Evolutionary conservation across 2,329 filamentous ascomycete species (phyloP).

Genomic region (Pestalotiopsis sp.): DNA sequence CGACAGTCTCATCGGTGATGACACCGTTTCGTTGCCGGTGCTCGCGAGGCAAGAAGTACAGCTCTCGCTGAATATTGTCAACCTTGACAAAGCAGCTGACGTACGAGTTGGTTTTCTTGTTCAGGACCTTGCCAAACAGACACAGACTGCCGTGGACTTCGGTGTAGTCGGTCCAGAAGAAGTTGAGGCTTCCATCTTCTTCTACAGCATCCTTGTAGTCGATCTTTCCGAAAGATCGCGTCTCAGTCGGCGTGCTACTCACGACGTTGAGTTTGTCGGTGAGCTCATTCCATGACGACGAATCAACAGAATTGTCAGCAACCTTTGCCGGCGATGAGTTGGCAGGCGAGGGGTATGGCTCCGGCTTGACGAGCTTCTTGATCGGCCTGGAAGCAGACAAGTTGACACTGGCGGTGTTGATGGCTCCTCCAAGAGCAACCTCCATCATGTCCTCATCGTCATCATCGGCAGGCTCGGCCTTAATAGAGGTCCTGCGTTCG

Average conservation of each 20-base stretch:
- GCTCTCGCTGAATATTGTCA: slow-evolving; percentile 89
- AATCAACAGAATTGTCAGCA: slow-evolving; percentile 66
- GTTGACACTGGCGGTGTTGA: slow-evolving; percentile 76
- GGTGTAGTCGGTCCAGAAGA: slow-evolving; percentile 97
- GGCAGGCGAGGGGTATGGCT: slow-evolving; percentile 69
- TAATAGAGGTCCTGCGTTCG: slow-evolving; percentile 66
- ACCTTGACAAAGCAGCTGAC: slow-evolving; percentile 96
- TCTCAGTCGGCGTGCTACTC: slow-evolving; percentile 70
- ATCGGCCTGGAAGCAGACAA: slow-evolving; percentile 78
- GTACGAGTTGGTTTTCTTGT: slow-evolving; percentile 78
- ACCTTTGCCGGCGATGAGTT: slow-evolving; percentile 76
- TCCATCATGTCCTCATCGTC: slow-evolving; percentile 87
- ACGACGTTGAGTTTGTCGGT: slow-evolving; percentile 85
- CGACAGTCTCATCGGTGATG: slow-evolving; percentile 76
- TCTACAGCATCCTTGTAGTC: slow-evolving; percentile 86
- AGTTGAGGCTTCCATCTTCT: slow-evolving; percentile 84
- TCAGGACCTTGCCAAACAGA: slow-evolving; percentile 93
- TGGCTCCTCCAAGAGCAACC: slow-evolving; percentile 74
- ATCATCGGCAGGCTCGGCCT: slow-evolving; percentile 55
- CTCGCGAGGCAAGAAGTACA: slow-evolving; percentile 89
- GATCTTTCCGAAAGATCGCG: slow-evolving; percentile 74
- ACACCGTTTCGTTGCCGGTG: slow-evolving; percentile 57
- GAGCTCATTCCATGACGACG: slow-evolving; percentile 86
- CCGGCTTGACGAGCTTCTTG: slow-evolving; percentile 72
- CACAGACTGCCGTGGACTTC: slow-evolving; percentile 91